Base-by-base conservation (phyloP, 495 filamentous ascomycete genomes). In the Halenospora varia region DNA sequence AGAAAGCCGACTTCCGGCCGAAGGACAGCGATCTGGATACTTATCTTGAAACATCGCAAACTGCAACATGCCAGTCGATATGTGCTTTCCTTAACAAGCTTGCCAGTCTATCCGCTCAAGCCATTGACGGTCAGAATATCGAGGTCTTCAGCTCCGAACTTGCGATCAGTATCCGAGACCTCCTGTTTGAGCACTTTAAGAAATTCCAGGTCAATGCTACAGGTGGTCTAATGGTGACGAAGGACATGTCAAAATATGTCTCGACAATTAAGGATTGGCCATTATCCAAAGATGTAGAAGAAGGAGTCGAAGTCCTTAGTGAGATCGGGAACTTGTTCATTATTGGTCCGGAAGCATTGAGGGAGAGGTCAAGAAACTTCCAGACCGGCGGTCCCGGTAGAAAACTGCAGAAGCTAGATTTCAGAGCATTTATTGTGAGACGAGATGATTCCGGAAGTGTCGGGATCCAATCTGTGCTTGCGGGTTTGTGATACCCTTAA, bases 261-360 rank as follows among this genome's bases (percentile, higher is more conserved):
- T 84, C 90, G 47, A 76, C 95, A 20, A 77, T 97, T 45, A 82
- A 87, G 55, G 86, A 84, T 45, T 96, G 90, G 87, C 82, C 86
- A 19, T 78, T 93, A 15, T 70, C 73, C 25, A 88, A 88, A 61
- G 87, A 89, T 41, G 80, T 90, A 25, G 82, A 84, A 62, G 77
- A 76, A 42, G 79, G 79, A 61, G 82, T 96, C 64, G 93, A 97
- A 74, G 78, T 95, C 41, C 68, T 97, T 55, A 83, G 88, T 29
- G 95, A 97, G 74, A 90, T 99, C 57, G 93, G 90, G n/a, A 96
- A 90, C 70, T 71, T 99, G 47, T 99, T 97, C 67, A 94, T 97
- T 41, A 90, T 97, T 71, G 89, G 90, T 18, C 84, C 88, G 11
- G 92, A 97, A 74, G 92, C 91, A 26, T 73, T 97, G 55, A 79